These are phyloP conservation scores for Podospora fimiseda DNA, from an alignment of 495 filamentous ascomycete genomes.

Conservation along the genomic window DNA sequence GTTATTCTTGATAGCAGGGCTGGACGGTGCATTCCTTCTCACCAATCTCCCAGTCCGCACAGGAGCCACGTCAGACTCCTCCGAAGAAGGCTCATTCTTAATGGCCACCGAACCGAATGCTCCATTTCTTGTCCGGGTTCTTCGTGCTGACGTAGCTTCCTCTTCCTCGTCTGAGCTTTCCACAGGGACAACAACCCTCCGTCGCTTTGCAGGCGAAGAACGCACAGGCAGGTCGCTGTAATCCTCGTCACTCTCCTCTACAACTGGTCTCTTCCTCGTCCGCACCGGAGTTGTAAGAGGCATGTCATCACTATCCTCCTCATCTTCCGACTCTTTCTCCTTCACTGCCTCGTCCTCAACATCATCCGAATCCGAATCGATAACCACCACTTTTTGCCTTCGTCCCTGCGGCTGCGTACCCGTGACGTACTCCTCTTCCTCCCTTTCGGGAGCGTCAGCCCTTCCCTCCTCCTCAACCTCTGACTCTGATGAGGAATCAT, in stretches of 20 bases:
- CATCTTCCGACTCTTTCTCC: conserved; percentile 1
- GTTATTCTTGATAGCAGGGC: conserved; percentile 1
- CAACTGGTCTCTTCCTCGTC: background rate
- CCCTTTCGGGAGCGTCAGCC: background rate
- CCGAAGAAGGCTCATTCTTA: background rate
- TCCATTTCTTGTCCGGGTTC: background rate
- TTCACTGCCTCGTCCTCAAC: background rate
- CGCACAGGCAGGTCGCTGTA: background rate
- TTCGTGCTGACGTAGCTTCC: background rate
- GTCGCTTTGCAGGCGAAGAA: conserved; percentile 5
- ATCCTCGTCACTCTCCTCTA: background rate
- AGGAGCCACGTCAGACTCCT: background rate
- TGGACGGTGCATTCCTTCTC: background rate
- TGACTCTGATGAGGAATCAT: background rate
- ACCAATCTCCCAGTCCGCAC: conserved; percentile 6
- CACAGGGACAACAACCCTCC: conserved; percentile 2
- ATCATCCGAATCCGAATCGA: background rate
- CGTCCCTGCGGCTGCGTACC: background rate
- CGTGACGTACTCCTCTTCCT: background rate
- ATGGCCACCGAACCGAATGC: background rate
- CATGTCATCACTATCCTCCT: conserved; percentile 12
- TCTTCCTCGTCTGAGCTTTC: background rate
- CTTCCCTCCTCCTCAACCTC: background rate
- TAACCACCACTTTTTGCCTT: background rate
- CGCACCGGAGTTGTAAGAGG: conserved; percentile 14